A percentile compares a stretch with the other conserved stretches of the same genome.
phyloP scores from a whole-genome alignment of 2,329 filamentous ascomycete genomes.

The Helotiales sp. region DNA sequence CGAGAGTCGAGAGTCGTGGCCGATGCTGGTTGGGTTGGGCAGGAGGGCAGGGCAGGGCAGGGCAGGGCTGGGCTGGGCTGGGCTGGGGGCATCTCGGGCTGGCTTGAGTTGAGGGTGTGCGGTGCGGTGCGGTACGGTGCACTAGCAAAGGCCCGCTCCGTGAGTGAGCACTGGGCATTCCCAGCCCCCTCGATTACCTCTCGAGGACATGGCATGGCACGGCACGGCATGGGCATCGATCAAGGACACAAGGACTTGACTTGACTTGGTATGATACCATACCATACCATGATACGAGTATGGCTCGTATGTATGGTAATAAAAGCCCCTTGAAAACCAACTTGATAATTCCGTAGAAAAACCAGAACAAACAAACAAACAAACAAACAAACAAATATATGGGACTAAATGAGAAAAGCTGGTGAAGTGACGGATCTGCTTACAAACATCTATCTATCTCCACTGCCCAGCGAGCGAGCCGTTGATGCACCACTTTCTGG shows the following conservation, averaged over 20 bases:
- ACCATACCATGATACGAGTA: no score
- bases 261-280: background rate
- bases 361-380: no score
- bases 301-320: no score
- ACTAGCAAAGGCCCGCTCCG: constrained; percentile 10
- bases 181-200: constrained; percentile 1
- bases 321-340: background rate
- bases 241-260: background rate
- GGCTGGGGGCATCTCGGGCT: no score
- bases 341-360: background rate
- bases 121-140: no score
- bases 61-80: no score
- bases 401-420: background rate
- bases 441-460: background rate
- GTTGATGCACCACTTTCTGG: background rate
- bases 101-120: no score
- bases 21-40: background rate
- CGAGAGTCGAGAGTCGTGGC: constrained; percentile 12
- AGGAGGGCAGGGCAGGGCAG: no score
- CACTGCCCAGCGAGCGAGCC: background rate
- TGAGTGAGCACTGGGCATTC: background rate
- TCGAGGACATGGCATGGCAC: background rate
- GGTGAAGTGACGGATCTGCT: background rate
- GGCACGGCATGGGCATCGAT: background rate
- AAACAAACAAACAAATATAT: background rate